Evolutionary conservation across 2,329 filamentous ascomycete genomes (phyloP), one percentile per base, ranked within the genome.

Genomic region (Colletotrichum salicis): DNA sequence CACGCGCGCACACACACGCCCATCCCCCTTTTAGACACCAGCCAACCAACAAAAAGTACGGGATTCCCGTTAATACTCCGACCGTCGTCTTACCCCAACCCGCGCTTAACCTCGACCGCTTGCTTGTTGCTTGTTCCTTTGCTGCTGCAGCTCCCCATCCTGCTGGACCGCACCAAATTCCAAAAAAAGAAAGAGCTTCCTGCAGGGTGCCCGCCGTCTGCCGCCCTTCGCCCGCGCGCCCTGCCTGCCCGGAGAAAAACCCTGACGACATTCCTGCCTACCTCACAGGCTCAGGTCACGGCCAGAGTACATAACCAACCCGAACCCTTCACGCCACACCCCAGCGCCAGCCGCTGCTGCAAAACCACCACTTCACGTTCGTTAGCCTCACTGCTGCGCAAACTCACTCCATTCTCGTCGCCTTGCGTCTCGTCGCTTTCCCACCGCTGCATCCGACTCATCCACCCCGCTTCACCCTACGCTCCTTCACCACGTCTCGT

Each of bases 231-330:
- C 37, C 37, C 37, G 37, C 37, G 37, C 37, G 37, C 37, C 37
- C 37, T 41, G 37, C 37, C 37, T 41, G 13, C 37, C 35, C 35
- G 15, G 19, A 41, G 7, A 27, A 69, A 71, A 58, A 56, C 60
- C 56, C 55, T 63, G 70, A 72, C 70, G 65, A 72, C 65, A 72
- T 72, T 71, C 60, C 59, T 51, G n/a, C 69, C 54, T 63, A 64
- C 41, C 37, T 41, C 37, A 41, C 37, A 41, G 37, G 37, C 37
- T 41, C 37, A 15, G 37, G 13, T 41, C 37, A 15, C 37, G 37
- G 15, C 37, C 37, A 41, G 2, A 22, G 8, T 48, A 48, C 55
- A 41, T 69, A 69, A 64, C 31, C 65, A 41, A 51, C 60, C 45
- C 31, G 54, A 41, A 41, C 60, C 45, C 59, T 63, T 51, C 27